Evolutionary conservation across 2,329 filamentous ascomycete species (phyloP), one percentile per base, ranked within the genome.

Genomic region (Phaeosphaeriaceae sp.): DNA sequence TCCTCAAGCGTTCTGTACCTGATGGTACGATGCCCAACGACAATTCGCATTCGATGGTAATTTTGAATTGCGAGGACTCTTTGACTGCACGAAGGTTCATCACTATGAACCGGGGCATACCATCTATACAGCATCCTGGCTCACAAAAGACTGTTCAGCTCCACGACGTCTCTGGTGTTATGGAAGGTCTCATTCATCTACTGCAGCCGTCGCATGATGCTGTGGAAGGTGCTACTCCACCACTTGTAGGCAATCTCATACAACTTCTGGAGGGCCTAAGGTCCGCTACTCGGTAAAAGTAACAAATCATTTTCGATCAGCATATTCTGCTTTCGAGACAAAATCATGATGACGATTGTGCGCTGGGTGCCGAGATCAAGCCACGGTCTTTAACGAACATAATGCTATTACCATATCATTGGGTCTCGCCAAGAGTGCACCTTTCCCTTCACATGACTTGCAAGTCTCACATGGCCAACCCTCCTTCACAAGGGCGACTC

Each of bases 221-320:
- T 45, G 51, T 68, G 7, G 72, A 75, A 57, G 67, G 64, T 11
- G 58, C 64, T 11, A 68, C 62, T 41, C 86, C 89, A 13, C 84
- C 88, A 0, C 81, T 92, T 46, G 88, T 91, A 1, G 88, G 90
- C 65, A 91, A 91, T 60, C 72, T 91, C 48, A 84, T 87, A 47
- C 82, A 86, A 47, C 75, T 91, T 63, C 84, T 91, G 66, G 83
- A 83, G 61, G 86, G 88, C 61, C 73, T 91, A 52, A 84, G 84
- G 3, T 80, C 81, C 63, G 84, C 84, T 3, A 82, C 84, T 2
- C 66, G 64, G 51, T 70, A 45, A 64, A n/a, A 2, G 17, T 19
- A 21, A 6, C n/a, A 5, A 4, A 25, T 21, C 7, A 19, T 15
- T 10, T 21, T 10, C 3, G 7, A 45, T 9, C 19, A 45, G n/a